phyloP scores from a whole-genome alignment of 2,329 filamentous ascomycete species.

The Pezicula carpinea region DNA sequence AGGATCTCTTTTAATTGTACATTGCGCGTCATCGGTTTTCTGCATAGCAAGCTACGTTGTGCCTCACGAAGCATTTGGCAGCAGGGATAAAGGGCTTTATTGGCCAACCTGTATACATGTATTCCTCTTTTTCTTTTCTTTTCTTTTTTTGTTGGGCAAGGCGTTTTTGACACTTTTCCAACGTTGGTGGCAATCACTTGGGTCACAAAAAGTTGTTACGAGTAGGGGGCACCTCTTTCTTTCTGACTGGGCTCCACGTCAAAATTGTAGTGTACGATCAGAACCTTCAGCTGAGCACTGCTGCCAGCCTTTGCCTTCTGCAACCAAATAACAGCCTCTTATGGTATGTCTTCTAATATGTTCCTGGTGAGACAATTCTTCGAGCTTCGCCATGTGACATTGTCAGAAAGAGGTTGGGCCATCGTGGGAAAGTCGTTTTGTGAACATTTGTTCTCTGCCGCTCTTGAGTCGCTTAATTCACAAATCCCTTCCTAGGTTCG shows the following conservation, averaged over 20 bases:
- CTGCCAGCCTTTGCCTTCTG: too few relatives aligned
- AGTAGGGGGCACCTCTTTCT: slow-evolving; percentile 7
- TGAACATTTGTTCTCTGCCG: too few relatives aligned
- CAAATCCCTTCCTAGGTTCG: too few relatives aligned
- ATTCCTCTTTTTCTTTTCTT: slow-evolving; percentile 13
- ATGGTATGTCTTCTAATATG: too few relatives aligned
- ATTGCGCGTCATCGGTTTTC: slow-evolving; percentile 7
- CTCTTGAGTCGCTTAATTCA: too few relatives aligned
- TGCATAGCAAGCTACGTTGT: slow-evolving; percentile 7
- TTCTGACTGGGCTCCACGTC: slow-evolving; percentile 2
- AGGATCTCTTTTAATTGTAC: slow-evolving; percentile 10
- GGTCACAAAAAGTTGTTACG: slow-evolving; percentile 16
- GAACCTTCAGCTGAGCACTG: too few relatives aligned
- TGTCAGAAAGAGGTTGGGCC: too few relatives aligned
- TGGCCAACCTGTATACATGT: slow-evolving; percentile 12
- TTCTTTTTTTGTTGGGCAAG: slow-evolving; percentile 15
- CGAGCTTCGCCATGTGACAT: too few relatives aligned
- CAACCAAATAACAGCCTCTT: too few relatives aligned
- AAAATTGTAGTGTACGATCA: background rate
- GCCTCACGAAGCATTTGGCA: slow-evolving; percentile 14
- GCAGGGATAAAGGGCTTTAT: slow-evolving; percentile 11
- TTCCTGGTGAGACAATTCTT: too few relatives aligned
- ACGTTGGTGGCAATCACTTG: slow-evolving; percentile 7
- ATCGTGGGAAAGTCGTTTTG: too few relatives aligned
- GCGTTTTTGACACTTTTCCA: slow-evolving; percentile 16